Conservation (phyloP, 345 rosid genomes). For the Streptanthus diversifolius region DNA sequence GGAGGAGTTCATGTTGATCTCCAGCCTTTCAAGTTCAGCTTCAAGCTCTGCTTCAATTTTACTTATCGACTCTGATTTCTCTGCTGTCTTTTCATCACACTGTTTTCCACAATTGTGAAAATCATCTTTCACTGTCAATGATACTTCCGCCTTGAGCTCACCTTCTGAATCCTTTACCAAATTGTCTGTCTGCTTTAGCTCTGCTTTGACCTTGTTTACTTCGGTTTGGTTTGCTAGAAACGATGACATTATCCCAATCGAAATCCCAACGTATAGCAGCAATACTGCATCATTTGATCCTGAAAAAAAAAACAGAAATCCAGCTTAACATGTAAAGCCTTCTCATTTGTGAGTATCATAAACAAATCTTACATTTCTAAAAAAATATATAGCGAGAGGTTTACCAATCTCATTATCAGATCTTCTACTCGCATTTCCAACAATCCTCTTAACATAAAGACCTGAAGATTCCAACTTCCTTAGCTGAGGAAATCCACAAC, state of each 20-base stretch:
- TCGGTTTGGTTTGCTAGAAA: slow-evolving; percentile 45
- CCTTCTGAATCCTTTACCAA: slow-evolving; percentile 74
- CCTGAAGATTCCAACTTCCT: slow-evolving; percentile 40
- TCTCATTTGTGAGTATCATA: background rate
- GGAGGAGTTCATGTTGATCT: slow-evolving; percentile 51
- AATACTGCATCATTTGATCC: slow-evolving; percentile 44
- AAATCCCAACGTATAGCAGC: slow-evolving; percentile 66
- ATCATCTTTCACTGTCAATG: slow-evolving; percentile 47
- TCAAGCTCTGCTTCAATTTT: slow-evolving; percentile 92
- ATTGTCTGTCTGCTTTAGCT: slow-evolving; percentile 56
- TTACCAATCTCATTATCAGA: slow-evolving; percentile 16
- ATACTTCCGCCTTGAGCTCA: slow-evolving; percentile 69
- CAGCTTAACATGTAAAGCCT: background rate
- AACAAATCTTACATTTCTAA: background rate
- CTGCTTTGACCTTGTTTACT: slow-evolving; percentile 44
- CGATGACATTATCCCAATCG: slow-evolving; percentile 62
- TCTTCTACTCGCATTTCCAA: slow-evolving; percentile 31
- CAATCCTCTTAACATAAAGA: slow-evolving; percentile 38
- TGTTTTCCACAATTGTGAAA: slow-evolving; percentile 25
- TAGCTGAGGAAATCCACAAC: slow-evolving; percentile 45
- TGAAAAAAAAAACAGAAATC: slow-evolving; percentile 28
- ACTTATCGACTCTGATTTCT: slow-evolving; percentile 49
- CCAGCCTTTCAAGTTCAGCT: slow-evolving; percentile 91
- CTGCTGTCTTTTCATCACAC: slow-evolving; percentile 41
- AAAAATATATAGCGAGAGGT: background rate